Percentiles rank a stretch among this genome's conserved stretches.
These are phyloP conservation scores for Suhomyces sp. DNA, from an alignment of 805 yeast species.

Conservation along the genomic window DNA sequence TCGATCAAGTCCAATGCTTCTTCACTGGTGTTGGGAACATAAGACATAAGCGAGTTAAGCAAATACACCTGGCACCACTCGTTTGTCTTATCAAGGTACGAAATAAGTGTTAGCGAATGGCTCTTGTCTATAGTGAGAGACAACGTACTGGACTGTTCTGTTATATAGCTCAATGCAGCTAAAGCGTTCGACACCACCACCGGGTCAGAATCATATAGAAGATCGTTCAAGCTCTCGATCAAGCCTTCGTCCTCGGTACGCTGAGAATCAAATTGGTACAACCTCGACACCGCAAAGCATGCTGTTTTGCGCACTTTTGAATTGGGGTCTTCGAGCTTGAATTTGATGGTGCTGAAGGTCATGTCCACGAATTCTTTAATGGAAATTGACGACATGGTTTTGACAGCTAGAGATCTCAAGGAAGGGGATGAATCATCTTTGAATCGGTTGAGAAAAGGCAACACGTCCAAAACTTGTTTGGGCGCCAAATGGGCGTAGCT, in stretches of 20 bases:
- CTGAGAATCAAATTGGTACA: slow-evolving; percentile 54
- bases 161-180: slow-evolving; percentile 61
- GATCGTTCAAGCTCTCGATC: slow-evolving; percentile 47
- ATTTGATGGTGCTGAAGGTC: slow-evolving; percentile 40
- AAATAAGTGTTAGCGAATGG: slow-evolving; percentile 37
- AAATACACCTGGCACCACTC: slow-evolving; percentile 77
- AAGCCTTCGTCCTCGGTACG: slow-evolving; percentile 44
- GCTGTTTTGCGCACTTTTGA: slow-evolving; percentile 67
- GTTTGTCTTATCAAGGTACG: slow-evolving; percentile 35
- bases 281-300: slow-evolving; percentile 62
- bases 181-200: slow-evolving; percentile 70
- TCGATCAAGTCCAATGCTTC: slow-evolving; percentile 70
- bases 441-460: slow-evolving; percentile 56
- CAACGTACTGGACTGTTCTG: slow-evolving; percentile 52
- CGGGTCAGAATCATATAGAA: slow-evolving; percentile 56
- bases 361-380: slow-evolving; percentile 49
- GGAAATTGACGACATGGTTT: slow-evolving; percentile 61
- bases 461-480: slow-evolving; percentile 50
- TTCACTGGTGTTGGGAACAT: slow-evolving; percentile 64
- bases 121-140: slow-evolving; percentile 51
- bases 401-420: slow-evolving; percentile 58
- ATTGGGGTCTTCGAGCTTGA: slow-evolving; percentile 44
- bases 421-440: slow-evolving; percentile 45
- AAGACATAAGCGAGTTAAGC: slow-evolving; percentile 61
- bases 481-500: slow-evolving; percentile 61